Conservation (phyloP, 805 yeast species). For the Hanseniaspora singularis region DNA sequence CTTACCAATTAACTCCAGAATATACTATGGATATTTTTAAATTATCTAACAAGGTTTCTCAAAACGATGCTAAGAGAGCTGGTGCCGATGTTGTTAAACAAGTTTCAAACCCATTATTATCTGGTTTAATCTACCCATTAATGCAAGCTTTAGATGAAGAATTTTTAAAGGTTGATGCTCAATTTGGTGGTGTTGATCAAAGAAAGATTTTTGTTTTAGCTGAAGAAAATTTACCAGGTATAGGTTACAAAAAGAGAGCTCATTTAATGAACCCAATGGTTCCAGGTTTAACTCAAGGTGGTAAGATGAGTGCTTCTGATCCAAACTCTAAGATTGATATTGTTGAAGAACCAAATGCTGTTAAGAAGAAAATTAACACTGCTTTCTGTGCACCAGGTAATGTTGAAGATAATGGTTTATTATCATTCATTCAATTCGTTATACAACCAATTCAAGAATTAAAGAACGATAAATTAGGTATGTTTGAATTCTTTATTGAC, state of each 20-base stretch:
- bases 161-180: conserved; percentile 76
- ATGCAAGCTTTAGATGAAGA: conserved; percentile 98
- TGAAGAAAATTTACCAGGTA: conserved; percentile 74
- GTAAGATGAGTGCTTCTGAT: conserved; percentile 97
- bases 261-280: conserved; percentile 99
- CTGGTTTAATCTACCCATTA: conserved; percentile 91
- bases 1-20: conserved; percentile 68
- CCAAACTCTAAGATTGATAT: conserved; percentile 95
- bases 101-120: conserved; percentile 81
- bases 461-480: conserved; percentile 35
- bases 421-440: conserved; percentile 76
- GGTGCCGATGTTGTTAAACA: conserved; percentile 99
- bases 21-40: conserved; percentile 85
- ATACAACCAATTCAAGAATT: conserved; percentile 76
- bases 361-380: conserved; percentile 78
- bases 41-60: conserved; percentile 72
- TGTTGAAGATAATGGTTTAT: conserved; percentile 79
- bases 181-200: conserved; percentile 98
- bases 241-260: conserved; percentile 95
- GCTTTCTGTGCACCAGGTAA: conserved; percentile 96
- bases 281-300: conserved; percentile 94
- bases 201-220: conserved; percentile 95
- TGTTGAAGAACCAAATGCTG: conserved; percentile 75
- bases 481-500: conserved; percentile 57
- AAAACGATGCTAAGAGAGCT: conserved; percentile 94